Evolutionary conservation across 768 basidiomycete species (phyloP).

Genomic region (Lentinus brumalis): DNA sequence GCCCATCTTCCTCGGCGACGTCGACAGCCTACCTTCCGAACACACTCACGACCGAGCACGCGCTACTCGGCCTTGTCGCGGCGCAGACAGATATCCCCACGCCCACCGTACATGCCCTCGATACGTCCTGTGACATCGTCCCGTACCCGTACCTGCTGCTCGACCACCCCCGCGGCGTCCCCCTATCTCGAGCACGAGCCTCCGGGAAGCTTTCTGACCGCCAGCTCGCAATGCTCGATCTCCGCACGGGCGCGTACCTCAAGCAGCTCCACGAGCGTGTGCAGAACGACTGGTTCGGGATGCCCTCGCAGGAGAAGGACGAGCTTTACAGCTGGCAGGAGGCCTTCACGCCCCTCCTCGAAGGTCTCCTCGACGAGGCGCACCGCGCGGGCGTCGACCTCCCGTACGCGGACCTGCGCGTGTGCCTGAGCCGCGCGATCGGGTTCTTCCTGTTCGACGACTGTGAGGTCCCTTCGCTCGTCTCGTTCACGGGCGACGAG

Average conservation of each 20-base stretch:
- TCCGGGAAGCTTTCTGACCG: constrained; percentile 37
- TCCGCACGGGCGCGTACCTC: constrained; percentile 62
- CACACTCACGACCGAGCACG: constrained; percentile 25
- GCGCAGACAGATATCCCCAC: constrained; percentile 49
- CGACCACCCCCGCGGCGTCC: constrained; percentile 40
- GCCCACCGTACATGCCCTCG: constrained; percentile 46
- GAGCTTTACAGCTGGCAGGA: constrained; percentile 73
- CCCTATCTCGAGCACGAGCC: constrained; percentile 41
- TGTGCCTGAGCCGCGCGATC: constrained; percentile 66
- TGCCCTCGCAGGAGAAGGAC: constrained; percentile 39
- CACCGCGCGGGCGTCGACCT: constrained; percentile 30
- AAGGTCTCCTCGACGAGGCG: constrained; percentile 52
- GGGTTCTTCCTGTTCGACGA: constrained; percentile 78
- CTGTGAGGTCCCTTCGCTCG: constrained; percentile 66
- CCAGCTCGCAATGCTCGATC: constrained; percentile 49
- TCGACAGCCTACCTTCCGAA: constrained; percentile 24
- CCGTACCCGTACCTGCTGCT: constrained; percentile 57
- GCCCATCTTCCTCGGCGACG: background rate
- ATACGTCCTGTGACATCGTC: constrained; percentile 45
- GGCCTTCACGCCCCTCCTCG: constrained; percentile 62
- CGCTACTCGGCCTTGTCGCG: constrained; percentile 23
- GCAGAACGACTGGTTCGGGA: constrained; percentile 80
- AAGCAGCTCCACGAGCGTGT: constrained; percentile 62
- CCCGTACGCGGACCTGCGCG: constrained; percentile 35
- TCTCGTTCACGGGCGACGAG: constrained; percentile 63